These are phyloP conservation scores for Trichosporon faecale DNA, from an alignment of 1,284 basidiomycete species.

Conservation along the genomic window DNA sequence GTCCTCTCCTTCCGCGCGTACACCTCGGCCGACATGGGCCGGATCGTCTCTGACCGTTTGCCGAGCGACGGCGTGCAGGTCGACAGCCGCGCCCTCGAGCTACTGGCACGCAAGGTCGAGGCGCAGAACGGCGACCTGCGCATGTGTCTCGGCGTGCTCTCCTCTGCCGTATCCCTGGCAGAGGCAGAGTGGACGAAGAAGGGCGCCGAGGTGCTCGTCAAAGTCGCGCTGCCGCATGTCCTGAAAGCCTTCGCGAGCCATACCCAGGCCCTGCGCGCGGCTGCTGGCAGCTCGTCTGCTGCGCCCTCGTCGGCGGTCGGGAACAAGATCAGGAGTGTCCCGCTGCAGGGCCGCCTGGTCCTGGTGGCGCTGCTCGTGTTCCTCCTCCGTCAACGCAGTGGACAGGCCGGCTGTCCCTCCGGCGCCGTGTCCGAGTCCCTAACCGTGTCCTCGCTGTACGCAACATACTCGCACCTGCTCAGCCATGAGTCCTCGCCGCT, in stretches of 20 bases:
- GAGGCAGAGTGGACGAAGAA: slow-evolving; percentile 52
- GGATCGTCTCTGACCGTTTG: slow-evolving; percentile 47
- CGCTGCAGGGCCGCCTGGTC: slow-evolving; percentile 51
- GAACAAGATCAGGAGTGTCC: slow-evolving; percentile 48
- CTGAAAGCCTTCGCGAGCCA: slow-evolving; percentile 48
- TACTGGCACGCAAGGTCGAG: slow-evolving; percentile 50
- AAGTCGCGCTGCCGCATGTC: slow-evolving; percentile 43
- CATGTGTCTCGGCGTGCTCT: slow-evolving; percentile 51
- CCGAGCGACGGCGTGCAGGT: slow-evolving; percentile 31
- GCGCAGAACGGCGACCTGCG: slow-evolving; percentile 53
- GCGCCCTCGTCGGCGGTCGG: slow-evolving; percentile 26
- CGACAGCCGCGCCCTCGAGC: slow-evolving; percentile 48
- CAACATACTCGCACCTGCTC: slow-evolving; percentile 46
- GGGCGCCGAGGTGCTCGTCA: slow-evolving; percentile 30
- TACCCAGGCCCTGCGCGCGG: slow-evolving; percentile 43
- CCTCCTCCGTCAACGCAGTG: slow-evolving; percentile 32
- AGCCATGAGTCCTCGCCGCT: slow-evolving; percentile 39
- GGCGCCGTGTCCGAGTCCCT: slow-evolving; percentile 22
- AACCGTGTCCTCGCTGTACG: slow-evolving; percentile 35
- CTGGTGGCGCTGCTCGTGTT: slow-evolving; percentile 45
- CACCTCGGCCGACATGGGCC: slow-evolving; percentile 44
- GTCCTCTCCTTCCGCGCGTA: slow-evolving; percentile 51
- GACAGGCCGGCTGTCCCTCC: slow-evolving; percentile 37
- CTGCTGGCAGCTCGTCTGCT: slow-evolving; percentile 39
- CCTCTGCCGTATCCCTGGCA: slow-evolving; percentile 44